Conservation (phyloP, 352 stramenopile species). For the Pythium brachiatum region DNA sequence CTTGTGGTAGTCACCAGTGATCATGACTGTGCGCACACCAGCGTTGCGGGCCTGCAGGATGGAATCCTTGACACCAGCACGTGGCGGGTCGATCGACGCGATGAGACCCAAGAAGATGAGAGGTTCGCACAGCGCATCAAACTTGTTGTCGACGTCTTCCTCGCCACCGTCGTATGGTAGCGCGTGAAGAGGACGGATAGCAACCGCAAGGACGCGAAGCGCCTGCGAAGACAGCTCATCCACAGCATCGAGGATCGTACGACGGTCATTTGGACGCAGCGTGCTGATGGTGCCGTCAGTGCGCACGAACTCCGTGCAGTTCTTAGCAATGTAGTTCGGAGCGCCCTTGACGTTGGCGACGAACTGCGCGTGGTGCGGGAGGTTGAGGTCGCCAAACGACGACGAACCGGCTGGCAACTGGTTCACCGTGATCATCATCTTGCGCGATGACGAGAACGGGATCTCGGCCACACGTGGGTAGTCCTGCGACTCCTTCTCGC, state of each 20-base stretch:
- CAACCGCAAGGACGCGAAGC: slow-evolving; percentile 88
- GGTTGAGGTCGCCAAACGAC: slow-evolving; percentile 38
- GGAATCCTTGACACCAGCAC: slow-evolving; percentile 52
- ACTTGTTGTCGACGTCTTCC: slow-evolving; percentile 57
- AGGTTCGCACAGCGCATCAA: slow-evolving; percentile 52
- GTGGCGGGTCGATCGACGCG: slow-evolving; percentile 84
- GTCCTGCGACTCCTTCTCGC: slow-evolving; percentile 37
- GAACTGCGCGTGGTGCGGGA: slow-evolving; percentile 39
- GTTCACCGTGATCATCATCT: slow-evolving; percentile 91
- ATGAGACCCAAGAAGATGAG: slow-evolving; percentile 93
- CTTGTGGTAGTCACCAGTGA: slow-evolving; percentile 94
- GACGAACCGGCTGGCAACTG: slow-evolving; percentile 29
- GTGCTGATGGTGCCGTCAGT: slow-evolving; percentile 40
- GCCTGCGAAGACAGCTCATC: slow-evolving; percentile 62
- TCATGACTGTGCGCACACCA: slow-evolving; percentile 84
- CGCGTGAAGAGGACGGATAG: slow-evolving; percentile 57
- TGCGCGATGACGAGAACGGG: slow-evolving; percentile 92
- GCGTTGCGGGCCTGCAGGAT: slow-evolving; percentile 53
- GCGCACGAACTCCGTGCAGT: slow-evolving; percentile 47
- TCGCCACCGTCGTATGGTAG: slow-evolving; percentile 46
- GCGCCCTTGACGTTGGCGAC: slow-evolving; percentile 67
- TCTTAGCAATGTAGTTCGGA: slow-evolving; percentile 63
- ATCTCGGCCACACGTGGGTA: slow-evolving; percentile 84
- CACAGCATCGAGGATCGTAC: slow-evolving; percentile 47
- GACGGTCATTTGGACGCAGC: slow-evolving; percentile 36